Evolutionary conservation across 768 basidiomycete genomes (phyloP).

Genomic region (Paxillus involutus): DNA sequence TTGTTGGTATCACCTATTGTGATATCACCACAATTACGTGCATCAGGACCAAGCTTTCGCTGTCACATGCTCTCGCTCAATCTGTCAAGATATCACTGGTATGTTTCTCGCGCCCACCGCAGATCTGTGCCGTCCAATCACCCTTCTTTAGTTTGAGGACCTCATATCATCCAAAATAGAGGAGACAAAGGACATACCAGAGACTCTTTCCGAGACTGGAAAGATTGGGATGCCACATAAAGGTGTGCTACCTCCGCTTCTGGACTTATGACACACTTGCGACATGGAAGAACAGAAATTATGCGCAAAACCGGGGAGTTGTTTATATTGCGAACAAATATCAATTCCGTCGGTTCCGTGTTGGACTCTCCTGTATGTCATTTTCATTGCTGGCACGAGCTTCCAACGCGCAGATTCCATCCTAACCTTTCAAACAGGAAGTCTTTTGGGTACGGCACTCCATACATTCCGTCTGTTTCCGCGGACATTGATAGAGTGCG

Average conservation of each 20-base stretch:
- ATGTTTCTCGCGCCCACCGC: conserved; percentile 16
- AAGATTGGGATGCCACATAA: conserved; percentile 91
- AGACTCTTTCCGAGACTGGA: conserved; percentile 89
- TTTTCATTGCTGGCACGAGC: conserved; percentile 1
- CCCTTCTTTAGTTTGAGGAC: conserved; percentile 71
- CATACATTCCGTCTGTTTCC: conserved; percentile 6
- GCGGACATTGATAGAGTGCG: conserved; percentile 15
- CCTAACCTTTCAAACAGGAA: conserved; percentile 50
- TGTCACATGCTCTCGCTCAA: conserved; percentile 94
- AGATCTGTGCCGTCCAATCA: neutral
- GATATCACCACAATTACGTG: conserved; percentile 5
- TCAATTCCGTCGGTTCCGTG: conserved; percentile 95
- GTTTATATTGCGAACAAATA: conserved; percentile 90
- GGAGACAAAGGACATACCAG: conserved; percentile 95
- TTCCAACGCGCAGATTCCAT: conserved; percentile 1
- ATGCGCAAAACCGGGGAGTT: conserved; percentile 97
- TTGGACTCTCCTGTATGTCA: conserved; percentile 85
- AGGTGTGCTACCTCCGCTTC: conserved; percentile 39
- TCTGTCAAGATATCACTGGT: conserved; percentile 96
- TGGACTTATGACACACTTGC: conserved; percentile 6
- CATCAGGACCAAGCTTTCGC: conserved; percentile 87
- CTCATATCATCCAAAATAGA: conserved; percentile 92
- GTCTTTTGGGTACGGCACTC: conserved; percentile 80
- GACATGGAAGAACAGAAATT: conserved; percentile 58
- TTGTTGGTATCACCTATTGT: conserved; percentile 10